Evolutionary conservation across 1,284 basidiomycete genomes (phyloP), one percentile per base, ranked within the genome.

Genomic region (Microbotryum lychnidis-dioicae): DNA sequence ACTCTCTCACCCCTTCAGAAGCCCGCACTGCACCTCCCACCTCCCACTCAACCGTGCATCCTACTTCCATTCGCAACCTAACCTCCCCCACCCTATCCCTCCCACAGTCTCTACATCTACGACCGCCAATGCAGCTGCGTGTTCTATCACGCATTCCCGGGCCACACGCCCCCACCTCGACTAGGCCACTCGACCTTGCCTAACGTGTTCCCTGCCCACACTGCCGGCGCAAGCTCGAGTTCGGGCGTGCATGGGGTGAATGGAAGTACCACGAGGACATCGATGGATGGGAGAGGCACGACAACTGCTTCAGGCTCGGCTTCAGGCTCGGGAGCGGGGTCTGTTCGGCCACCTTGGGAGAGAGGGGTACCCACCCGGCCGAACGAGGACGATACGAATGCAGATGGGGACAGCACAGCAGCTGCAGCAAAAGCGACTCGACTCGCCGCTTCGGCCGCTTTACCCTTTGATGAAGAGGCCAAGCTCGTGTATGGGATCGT

Each of bases 401-500:
- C 31, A 6, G 20, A 10, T 14, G 50, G 27, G 12, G 55, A 46
- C 14, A n/a, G 37, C 6, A 23, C 56, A 46, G 25, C 57, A 45
- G 49, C 31, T 10, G 8, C 14, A 31, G 45, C 44, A 25, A 27
- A 46, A 49, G 29, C n/a, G 10, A 46, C 50, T 45, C 8, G 48
- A 37, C 20, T 58, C 31, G 54, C 59, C 46, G 58, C 18, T 56
- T 64, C 59, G 50, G 60, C 56, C n/a, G 80, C 81, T 14, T 78
- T 97, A 27, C 81, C 93, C 6, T 97, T 99, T 69, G 93, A 98
- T 73, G 94, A 99, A 76, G 93, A 99, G 76, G 87, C 89, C 2
- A 99, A 99, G 76, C 82, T 98, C 58, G 92, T 98, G 0, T 98
- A 97, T 73, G 96, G 96, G 63, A 89, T 98, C 50, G 82, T 98